phyloP scores from a whole-genome alignment of 208 protist genomes.

The Trypanosoma brucei region DNA sequence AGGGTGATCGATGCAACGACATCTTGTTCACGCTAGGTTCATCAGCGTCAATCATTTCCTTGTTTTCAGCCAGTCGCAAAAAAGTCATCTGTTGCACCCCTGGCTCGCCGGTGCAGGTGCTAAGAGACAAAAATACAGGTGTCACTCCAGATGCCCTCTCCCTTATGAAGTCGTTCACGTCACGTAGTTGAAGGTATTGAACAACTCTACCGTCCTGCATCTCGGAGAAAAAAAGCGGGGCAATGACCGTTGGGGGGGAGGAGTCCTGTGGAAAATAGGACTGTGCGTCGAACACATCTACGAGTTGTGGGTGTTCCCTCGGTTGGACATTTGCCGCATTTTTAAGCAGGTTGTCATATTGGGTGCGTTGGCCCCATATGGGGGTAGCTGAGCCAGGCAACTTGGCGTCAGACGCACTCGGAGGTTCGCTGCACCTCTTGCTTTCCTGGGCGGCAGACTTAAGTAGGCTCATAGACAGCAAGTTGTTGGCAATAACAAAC shows the following conservation, averaged over 20 bases:
- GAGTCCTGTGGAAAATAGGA: not conserved
- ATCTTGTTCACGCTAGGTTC: not conserved
- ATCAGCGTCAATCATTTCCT: constrained; percentile 6
- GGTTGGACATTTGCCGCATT: not conserved
- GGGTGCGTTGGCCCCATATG: not conserved
- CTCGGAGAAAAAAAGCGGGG: constrained; percentile 55
- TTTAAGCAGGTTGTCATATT: not conserved
- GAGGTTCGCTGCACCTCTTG: not conserved
- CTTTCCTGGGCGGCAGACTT: constrained; percentile 11
- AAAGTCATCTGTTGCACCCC: constrained; percentile 52
- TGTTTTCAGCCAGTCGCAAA: constrained; percentile 21
- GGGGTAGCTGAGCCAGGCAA: not conserved
- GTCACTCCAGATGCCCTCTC: constrained; percentile 20
- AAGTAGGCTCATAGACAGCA: constrained; percentile 62
- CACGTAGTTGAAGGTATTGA: constrained; percentile 40
- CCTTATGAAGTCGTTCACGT: constrained; percentile 37
- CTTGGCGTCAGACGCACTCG: not conserved
- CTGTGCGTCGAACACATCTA: not conserved
- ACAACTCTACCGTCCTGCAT: constrained; percentile 53
- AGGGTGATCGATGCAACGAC: not conserved
- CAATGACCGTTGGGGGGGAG: constrained; percentile 14
- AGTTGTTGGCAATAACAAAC: constrained; percentile 58
- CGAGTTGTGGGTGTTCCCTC: not conserved
- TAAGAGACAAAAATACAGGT: constrained; percentile 42
- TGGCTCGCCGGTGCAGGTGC: constrained; percentile 42